Evolutionary conservation across 805 yeast genomes (phyloP), one percentile per base, ranked within the genome.

Genomic region (Myxozyma vanderwaltii): DNA sequence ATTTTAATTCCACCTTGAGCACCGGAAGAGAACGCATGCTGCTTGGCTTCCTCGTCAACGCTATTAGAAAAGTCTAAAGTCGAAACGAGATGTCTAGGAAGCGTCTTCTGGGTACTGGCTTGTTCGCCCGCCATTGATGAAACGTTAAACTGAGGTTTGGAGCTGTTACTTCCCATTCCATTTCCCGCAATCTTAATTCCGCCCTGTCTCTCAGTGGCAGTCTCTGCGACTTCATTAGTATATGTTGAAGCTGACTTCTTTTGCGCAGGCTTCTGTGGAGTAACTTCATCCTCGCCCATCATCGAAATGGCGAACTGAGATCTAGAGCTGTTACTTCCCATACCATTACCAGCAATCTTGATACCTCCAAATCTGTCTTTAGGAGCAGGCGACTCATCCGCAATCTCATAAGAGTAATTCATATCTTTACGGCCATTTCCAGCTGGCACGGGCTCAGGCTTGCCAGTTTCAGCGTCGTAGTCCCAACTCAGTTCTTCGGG

Each of bases 401-500:
- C 21, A 35, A 54, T 15, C 47, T 53, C 56, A 43, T 38, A 58
- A 21, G 50, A 29, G 15, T 43, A 21, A 10, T 17, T 29, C 62
- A 61, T 57, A 21, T 45, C 63, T 29, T 27, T 38, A 33, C 63
- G 63, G 15, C 54, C 61, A 12, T 44, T 15, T 12, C 64, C 58
- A 12, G 27, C 13, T 3, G 43, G 58, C 19, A 29, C 40, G n/a
- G 52, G 48, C 40, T 49, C 41, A 8, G 36, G 38, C 19, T n/a
- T 45, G 10, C 29, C 55, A 29, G 47, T 36, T 33, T 29, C 44
- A 26, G 46, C 33, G 35, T 51, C 49, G 45, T 59, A 55, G 29
- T 62, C 52, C 63, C 65, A 62, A 3, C 41, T n/a, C 6, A 48
- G 54, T 36, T 52, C 61, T 17, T 50, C 65, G 12, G 65, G 65